These are phyloP conservation scores for Acer yangbiense DNA, from an alignment of 345 rosid species.

Conservation along the genomic window DNA sequence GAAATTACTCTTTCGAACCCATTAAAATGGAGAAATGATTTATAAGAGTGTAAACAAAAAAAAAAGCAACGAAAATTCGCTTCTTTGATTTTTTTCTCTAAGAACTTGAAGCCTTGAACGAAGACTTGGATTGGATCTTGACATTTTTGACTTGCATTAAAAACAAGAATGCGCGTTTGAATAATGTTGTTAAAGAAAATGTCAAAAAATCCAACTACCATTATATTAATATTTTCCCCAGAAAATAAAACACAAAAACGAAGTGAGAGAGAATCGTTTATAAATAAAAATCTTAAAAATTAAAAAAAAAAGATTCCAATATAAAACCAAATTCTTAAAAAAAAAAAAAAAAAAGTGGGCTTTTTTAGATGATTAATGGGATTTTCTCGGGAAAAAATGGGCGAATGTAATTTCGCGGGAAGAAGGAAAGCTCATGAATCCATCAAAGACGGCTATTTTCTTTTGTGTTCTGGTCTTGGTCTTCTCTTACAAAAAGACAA, in stretches of 20 bases:
- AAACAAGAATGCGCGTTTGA: conserved; percentile 7
- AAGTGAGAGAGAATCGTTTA: not conserved
- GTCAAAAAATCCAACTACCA: not conserved
- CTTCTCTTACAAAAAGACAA: not conserved
- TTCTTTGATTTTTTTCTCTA: not conserved
- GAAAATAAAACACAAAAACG: not conserved
- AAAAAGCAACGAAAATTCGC: not conserved
- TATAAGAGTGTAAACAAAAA: not conserved
- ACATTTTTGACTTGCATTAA: conserved; percentile 27
- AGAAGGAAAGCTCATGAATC: not conserved
- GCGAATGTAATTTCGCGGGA: conserved; percentile 5
- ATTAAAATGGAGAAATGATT: not conserved
- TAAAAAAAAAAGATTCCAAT: not conserved
- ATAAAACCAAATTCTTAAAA: not conserved
- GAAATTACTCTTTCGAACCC: not conserved
- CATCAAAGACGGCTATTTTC: not conserved
- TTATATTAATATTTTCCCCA: not conserved
- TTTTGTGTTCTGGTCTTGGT: not conserved
- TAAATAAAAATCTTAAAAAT: not conserved
- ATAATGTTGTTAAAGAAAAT: not conserved
- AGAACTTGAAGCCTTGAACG: conserved; percentile 23
- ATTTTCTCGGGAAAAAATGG: not conserved
- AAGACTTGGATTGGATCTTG: conserved; percentile 28
- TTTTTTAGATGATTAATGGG: not conserved
- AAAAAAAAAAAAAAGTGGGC: not conserved